phyloP scores from a whole-genome alignment of 2,329 filamentous ascomycete genomes.

The Cadophora luteo-olivacea region DNA sequence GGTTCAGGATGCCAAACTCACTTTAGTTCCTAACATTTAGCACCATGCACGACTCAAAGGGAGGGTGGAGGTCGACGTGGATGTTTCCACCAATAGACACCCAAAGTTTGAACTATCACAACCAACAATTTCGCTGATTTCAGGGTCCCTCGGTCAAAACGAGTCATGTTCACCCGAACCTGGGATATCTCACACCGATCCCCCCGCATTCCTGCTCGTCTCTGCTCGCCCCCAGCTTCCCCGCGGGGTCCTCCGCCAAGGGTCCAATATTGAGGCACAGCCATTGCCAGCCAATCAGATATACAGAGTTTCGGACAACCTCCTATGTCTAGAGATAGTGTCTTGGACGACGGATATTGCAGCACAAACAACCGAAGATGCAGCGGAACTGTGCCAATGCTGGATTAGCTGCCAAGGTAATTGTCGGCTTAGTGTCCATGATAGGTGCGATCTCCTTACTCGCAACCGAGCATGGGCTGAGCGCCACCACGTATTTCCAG shows the following conservation, averaged over 20 bases:
- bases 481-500: background rate
- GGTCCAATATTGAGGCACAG: background rate
- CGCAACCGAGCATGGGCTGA: background rate
- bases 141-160: constrained; percentile 1
- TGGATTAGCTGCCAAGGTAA: background rate
- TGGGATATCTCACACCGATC: constrained; percentile 10
- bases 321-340: background rate
- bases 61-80: constrained; percentile 9
- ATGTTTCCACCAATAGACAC: constrained; percentile 5
- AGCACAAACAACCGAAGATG: background rate
- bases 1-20: background rate
- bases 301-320: background rate
- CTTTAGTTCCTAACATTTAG: background rate
- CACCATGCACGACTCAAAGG: background rate
- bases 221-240: background rate
- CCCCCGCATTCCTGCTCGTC: background rate
- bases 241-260: constrained; percentile 9
- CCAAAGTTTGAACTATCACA: background rate
- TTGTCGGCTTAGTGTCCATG: background rate
- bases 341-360: background rate
- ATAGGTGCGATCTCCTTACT: background rate
- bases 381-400: background rate
- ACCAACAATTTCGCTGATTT: background rate
- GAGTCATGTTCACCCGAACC: constrained; percentile 4
- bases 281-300: background rate